These are phyloP conservation scores for Cucurbita moschata DNA, from an alignment of 306 rosid genomes.

Conservation along the genomic window DNA sequence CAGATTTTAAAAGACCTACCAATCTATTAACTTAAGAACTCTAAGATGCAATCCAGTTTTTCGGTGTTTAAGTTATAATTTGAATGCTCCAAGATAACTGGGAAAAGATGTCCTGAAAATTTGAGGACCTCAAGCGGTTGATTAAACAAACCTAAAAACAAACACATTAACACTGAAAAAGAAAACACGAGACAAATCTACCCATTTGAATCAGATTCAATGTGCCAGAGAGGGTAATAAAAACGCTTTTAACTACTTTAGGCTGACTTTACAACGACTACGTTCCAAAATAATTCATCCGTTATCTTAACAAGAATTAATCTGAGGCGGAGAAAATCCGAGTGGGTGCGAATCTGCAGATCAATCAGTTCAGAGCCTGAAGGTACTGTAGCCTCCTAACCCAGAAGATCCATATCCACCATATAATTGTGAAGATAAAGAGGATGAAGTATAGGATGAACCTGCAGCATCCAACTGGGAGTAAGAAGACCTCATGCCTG, in stretches of 20 bases:
- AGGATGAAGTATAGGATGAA: constrained; percentile 45
- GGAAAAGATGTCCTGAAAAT: neutral
- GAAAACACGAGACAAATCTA: neutral
- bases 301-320: constrained; percentile 16
- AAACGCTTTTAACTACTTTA: neutral
- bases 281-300: constrained; percentile 12
- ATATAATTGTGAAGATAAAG: constrained; percentile 54
- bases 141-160: neutral
- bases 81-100: neutral
- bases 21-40: neutral
- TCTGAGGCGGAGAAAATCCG: constrained; percentile 6
- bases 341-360: neutral
- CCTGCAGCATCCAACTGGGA: constrained; percentile 42
- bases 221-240: neutral
- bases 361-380: constrained; percentile 46
- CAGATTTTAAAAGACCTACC: neutral
- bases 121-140: neutral
- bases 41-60: neutral
- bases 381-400: constrained; percentile 66
- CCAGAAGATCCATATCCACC: constrained; percentile 68
- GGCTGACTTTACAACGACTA: constrained; percentile 24
- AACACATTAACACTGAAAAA: neutral
- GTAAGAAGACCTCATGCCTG: constrained; percentile 58
- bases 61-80: neutral
- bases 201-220: neutral